Conservation (phyloP, 176 grass and related monocot species). For the Pharus latifolius region DNA sequence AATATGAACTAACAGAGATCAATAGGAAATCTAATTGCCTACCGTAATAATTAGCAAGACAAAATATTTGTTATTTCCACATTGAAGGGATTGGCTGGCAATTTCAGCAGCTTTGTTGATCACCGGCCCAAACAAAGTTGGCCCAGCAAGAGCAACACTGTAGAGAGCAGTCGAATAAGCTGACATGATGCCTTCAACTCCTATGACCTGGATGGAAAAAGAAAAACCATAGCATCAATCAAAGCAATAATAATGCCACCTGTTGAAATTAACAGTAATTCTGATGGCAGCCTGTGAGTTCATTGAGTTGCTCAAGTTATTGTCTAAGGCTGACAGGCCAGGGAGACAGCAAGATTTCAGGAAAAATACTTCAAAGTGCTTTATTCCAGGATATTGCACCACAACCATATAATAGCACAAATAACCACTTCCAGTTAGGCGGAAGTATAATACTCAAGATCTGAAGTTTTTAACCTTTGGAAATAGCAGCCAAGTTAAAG, state of each 20-base stretch:
- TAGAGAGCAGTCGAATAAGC: slow-evolving; percentile 59
- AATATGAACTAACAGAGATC: not conserved
- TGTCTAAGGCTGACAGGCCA: no score
- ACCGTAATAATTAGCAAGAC: slow-evolving; percentile 92
- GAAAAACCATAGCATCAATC: not conserved
- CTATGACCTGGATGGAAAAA: slow-evolving; percentile 54
- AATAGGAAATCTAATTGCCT: not conserved
- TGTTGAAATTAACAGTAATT: no score
- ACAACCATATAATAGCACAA: no score
- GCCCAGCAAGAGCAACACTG: slow-evolving; percentile 72
- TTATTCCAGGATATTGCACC: no score
- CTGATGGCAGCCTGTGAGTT: no score
- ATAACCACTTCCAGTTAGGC: no score
- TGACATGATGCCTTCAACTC: slow-evolving; percentile 89
- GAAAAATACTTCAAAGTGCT: not conserved
- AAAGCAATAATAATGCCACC: not conserved
- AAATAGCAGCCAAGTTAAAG: no score
- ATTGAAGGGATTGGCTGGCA: slow-evolving; percentile 61
- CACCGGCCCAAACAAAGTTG: slow-evolving; percentile 81
- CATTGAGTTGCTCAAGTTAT: no score
- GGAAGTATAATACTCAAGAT: no score
- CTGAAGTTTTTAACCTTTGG: no score
- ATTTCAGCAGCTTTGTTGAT: slow-evolving; percentile 87
- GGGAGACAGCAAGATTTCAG: not conserved
- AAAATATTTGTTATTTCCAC: slow-evolving; percentile 76